phyloP scores from a whole-genome alignment of 495 filamentous ascomycete species.

The Aspergillus olivimuriae region DNA sequence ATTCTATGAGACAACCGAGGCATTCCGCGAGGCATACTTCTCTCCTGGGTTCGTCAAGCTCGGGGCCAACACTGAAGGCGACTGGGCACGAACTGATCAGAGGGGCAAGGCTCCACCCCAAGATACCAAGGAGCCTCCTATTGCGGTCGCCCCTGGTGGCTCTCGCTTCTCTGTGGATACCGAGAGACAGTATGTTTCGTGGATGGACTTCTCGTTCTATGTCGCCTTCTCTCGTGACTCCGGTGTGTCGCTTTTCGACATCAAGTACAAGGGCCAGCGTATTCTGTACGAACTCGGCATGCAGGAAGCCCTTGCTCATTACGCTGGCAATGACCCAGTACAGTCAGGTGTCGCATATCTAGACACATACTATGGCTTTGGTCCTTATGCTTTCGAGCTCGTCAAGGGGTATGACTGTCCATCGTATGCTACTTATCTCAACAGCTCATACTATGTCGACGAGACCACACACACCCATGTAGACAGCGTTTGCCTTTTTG shows the following conservation, averaged over 20 bases:
- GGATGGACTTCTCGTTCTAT: constrained; percentile 17
- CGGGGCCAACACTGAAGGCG: constrained; percentile 8
- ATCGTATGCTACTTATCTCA: constrained; percentile 12
- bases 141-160: constrained; percentile 9
- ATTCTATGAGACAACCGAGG: constrained; percentile 13
- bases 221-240: constrained; percentile 12
- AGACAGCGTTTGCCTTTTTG: constrained; percentile 13
- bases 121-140: constrained; percentile 10
- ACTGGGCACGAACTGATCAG: constrained; percentile 13
- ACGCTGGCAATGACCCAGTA: constrained; percentile 12
- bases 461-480: constrained; percentile 12
- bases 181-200: constrained; percentile 10
- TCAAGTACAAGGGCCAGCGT: constrained; percentile 12
- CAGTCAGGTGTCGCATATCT: constrained; percentile 12
- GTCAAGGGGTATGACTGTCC: constrained; percentile 15
- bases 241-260: constrained; percentile 12
- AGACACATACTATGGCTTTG: constrained; percentile 15
- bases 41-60: constrained; percentile 12
- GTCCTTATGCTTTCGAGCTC: constrained; percentile 10
- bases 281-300: constrained; percentile 13
- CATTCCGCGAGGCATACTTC: constrained; percentile 12
- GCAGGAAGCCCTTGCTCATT: constrained; percentile 14
- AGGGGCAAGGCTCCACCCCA: constrained; percentile 6
- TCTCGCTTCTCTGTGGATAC: constrained; percentile 11
- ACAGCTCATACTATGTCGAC: constrained; percentile 10